These are phyloP conservation scores for Zymoseptoria tritici DNA, from an alignment of 2,329 filamentous ascomycete genomes.

Conservation along the genomic window DNA sequence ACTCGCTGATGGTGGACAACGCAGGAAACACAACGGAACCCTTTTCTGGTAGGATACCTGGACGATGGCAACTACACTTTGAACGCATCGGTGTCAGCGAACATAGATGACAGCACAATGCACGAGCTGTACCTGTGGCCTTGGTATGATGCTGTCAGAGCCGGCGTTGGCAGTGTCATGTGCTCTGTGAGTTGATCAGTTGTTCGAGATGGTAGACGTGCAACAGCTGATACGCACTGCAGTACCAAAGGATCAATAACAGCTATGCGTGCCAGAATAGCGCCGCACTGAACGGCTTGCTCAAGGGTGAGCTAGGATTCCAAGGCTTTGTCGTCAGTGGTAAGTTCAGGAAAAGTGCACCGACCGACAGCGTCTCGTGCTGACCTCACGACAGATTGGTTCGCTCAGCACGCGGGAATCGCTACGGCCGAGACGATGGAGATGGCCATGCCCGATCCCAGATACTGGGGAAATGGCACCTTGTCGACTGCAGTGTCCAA, in stretches of 20 bases:
- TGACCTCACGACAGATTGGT: slow-evolving; percentile 34
- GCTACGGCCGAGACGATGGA: slow-evolving; percentile 24
- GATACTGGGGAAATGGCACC: slow-evolving; percentile 20
- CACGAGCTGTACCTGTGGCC: slow-evolving; percentile 81
- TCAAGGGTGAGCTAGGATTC: slow-evolving; percentile 53
- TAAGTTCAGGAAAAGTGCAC: not conserved
- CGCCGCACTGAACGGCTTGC: slow-evolving; percentile 51
- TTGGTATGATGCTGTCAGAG: slow-evolving; percentile 70
- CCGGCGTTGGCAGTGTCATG: slow-evolving; percentile 73
- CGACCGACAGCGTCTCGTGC: not conserved
- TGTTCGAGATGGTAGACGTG: not conserved
- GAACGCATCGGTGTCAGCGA: slow-evolving; percentile 49
- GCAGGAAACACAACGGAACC: slow-evolving; percentile 43
- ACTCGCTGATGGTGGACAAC: not conserved
- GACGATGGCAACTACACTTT: slow-evolving; percentile 1
- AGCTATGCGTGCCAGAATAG: slow-evolving; percentile 63
- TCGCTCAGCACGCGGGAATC: slow-evolving; percentile 23
- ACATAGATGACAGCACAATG: slow-evolving; percentile 66
- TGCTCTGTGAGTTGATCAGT: slow-evolving; percentile 43
- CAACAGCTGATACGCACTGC: not conserved
- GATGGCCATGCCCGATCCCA: slow-evolving; percentile 22
- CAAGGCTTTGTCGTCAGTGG: slow-evolving; percentile 35
- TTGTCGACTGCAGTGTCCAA: slow-evolving; percentile 25
- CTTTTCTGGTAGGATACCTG: slow-evolving; percentile 5
- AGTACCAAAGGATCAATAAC: slow-evolving; percentile 62